Percentiles rank a stretch among this genome's conserved stretches.
These are phyloP conservation scores for Fraxinus americana DNA, from an alignment of 257 asterid species.

Conservation along the genomic window DNA sequence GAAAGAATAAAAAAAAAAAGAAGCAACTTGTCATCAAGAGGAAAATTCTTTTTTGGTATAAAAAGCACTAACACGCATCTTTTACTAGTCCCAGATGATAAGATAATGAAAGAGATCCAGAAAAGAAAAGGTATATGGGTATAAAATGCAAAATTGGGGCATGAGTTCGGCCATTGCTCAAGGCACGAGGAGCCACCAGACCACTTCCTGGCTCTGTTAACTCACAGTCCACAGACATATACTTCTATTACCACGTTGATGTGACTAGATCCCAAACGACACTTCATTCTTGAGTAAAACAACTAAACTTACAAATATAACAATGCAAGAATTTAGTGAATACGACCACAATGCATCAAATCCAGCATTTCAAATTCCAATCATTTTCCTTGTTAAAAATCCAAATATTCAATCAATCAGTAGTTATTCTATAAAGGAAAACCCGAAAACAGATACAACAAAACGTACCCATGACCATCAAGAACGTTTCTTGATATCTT, in stretches of 20 bases:
- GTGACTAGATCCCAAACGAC: background rate
- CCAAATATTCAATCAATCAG: constrained; percentile 14
- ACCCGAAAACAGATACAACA: background rate
- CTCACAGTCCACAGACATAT: too few species aligned
- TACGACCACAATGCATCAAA: background rate
- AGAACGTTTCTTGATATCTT: constrained; percentile 74
- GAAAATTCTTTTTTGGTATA: background rate
- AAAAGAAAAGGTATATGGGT: background rate
- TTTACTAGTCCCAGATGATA: background rate
- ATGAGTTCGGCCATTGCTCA: background rate
- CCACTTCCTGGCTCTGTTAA: background rate
- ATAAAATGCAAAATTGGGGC: background rate
- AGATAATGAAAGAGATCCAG: background rate
- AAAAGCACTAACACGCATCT: background rate
- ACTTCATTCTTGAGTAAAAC: background rate
- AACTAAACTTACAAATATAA: background rate
- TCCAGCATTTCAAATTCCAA: background rate
- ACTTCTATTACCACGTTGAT: background rate
- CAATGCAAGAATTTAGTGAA: background rate
- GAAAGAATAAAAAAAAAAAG: too few species aligned
- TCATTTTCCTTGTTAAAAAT: background rate
- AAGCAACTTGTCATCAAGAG: background rate
- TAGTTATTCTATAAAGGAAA: background rate
- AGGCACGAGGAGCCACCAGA: background rate
- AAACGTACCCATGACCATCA: constrained; percentile 69